Conservation (phyloP, 2,329 filamentous ascomycete species). For the Eurotiales sp. region DNA sequence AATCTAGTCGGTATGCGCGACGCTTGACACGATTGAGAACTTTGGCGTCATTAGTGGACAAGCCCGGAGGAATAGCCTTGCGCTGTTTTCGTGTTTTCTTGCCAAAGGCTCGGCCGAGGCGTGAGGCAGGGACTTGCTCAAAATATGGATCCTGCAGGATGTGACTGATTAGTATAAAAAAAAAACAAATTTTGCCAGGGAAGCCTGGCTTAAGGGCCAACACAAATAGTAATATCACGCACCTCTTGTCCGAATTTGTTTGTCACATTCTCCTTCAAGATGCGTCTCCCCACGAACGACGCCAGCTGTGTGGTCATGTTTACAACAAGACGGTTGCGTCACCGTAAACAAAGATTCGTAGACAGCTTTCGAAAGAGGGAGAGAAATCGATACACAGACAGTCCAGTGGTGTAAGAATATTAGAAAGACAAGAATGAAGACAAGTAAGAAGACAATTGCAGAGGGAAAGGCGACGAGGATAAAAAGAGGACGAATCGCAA, state of each 20-base stretch:
- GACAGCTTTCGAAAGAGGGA: background rate
- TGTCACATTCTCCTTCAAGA: constrained; percentile 35
- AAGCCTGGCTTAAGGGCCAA: background rate
- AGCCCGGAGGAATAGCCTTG: constrained; percentile 77
- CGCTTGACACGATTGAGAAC: constrained; percentile 83
- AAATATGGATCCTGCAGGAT: constrained; percentile 79
- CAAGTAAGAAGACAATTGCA: background rate
- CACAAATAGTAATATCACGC: constrained; percentile 9
- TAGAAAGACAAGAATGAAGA: background rate
- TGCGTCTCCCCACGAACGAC: constrained; percentile 28
- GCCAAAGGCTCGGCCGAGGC: constrained; percentile 59
- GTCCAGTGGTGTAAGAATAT: background rate
- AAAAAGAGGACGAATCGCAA: background rate
- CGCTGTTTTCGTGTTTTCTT: constrained; percentile 78
- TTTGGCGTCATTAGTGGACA: constrained; percentile 76
- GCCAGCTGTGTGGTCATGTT: constrained; percentile 20
- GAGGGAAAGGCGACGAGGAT: background rate
- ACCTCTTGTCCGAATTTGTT: constrained; percentile 43
- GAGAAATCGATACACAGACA: background rate
- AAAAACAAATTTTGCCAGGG: background rate
- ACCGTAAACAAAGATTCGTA: background rate
- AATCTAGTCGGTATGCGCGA: constrained; percentile 80
- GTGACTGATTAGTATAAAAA: background rate
- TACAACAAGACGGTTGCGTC: background rate
- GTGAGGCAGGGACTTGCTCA: constrained; percentile 72